A percentile compares a stretch with the other conserved stretches of the same genome.
phyloP scores from a whole-genome alignment of 371 early-diverging fungal species.

The Nematocida ausubeli region DNA sequence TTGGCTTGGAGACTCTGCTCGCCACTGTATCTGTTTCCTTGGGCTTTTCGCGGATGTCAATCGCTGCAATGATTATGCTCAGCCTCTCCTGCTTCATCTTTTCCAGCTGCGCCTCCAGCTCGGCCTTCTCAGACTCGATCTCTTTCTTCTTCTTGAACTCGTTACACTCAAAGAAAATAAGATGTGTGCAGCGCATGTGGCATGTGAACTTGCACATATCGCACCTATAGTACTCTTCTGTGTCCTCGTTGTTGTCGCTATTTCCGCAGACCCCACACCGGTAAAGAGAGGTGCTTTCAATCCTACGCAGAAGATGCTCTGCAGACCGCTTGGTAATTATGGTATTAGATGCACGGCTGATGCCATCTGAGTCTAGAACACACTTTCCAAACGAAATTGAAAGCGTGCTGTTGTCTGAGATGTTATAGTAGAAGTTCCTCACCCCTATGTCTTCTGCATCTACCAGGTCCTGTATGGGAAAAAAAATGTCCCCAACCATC shows the following conservation, averaged over 20 bases:
- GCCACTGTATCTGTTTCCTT: not conserved
- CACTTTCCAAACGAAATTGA: constrained; percentile 34
- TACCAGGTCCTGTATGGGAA: constrained; percentile 62
- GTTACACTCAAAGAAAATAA: constrained; percentile 78
- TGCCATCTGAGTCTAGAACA: constrained; percentile 26
- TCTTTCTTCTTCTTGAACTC: constrained; percentile 64
- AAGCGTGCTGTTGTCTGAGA: constrained; percentile 45
- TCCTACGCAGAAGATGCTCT: constrained; percentile 57
- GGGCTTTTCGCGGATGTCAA: constrained; percentile 49
- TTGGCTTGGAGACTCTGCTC: not conserved
- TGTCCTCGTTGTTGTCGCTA: not conserved
- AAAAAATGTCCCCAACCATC: constrained; percentile 54
- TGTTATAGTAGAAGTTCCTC: constrained; percentile 42
- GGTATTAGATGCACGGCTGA: constrained; percentile 38
- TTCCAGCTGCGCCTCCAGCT: constrained; percentile 3
- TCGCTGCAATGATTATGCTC: constrained; percentile 45
- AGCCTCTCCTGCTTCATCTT: constrained; percentile 37
- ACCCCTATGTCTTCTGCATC: constrained; percentile 34
- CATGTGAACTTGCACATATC: constrained; percentile 77
- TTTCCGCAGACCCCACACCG: constrained; percentile 62
- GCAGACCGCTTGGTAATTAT: constrained; percentile 41
- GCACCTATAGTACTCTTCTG: constrained; percentile 47
- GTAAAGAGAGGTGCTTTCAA: constrained; percentile 9
- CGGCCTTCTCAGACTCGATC: constrained; percentile 69
- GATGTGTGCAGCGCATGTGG: constrained; percentile 78